Base-by-base conservation (phyloP, 2,329 filamentous ascomycete species). In the Escovopsis weberi region DNA sequence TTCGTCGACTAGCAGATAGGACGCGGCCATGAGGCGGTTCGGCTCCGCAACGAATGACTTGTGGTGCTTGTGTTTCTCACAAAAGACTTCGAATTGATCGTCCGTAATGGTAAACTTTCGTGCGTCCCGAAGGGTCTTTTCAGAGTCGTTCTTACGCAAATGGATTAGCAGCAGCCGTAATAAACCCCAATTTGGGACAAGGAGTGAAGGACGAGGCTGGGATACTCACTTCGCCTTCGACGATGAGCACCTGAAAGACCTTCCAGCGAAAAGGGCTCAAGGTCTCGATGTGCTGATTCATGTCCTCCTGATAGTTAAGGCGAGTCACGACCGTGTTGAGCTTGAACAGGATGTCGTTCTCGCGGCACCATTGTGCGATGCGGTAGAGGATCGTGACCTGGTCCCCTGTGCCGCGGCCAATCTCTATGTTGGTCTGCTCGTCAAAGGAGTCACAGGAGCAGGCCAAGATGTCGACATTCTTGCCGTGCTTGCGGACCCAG, bases 361-460 rank as follows among this genome's bases (percentile, higher is more conserved):
- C 44, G 4, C 52, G 49, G 53, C 72, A 76, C 62, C 67, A 68
- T 6, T 54, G 52, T 4, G 56, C 53, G 45, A 75, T 62, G 11
- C 55, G 49, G 40, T 62, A 65, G 1, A 75, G 57, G 41, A 65
- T 59, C 15, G 45, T 40, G 12, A 74, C 59, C 42, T 74, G 65
- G n/a, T 63, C 55, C 4, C 67, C 66, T n/a, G 51, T 59, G 4
- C 68, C 68, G 7, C 71, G 62, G 4, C 73, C 70, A 44, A 76
- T 75, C 23, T 52, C 54, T 33, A 61, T 60, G 52, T 75, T 75
- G 2, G 69, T 73, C 18, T 52, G 45, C 43, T 66, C 60, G 44
- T 71, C 47, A 49, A 75, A 74, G 6, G 67, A 73, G 51, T 75
- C 70, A 51, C 71, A 76, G 11, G 65, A 69, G 1, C 75, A 62